Evolutionary conservation across 257 asterid genomes (phyloP), one percentile per base, ranked within the genome.

Genomic region (Sherardia arvensis): DNA sequence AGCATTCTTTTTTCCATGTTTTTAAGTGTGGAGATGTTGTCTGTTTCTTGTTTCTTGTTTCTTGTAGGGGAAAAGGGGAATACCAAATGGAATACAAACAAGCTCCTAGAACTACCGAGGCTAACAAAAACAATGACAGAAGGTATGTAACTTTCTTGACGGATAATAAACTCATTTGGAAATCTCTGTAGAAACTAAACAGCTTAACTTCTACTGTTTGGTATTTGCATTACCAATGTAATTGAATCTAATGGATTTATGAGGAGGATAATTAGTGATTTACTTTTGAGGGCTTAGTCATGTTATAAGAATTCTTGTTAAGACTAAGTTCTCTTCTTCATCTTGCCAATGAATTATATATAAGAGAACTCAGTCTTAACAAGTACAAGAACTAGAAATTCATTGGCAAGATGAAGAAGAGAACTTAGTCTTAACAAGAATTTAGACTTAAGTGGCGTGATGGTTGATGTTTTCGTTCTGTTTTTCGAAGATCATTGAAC

Each of bases 31-130:
- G 23, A 53, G 58, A 4, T 21, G 27, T 28, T 45, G 4, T 21
- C 56, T 54, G 29, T 43, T 23, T 48, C n/a, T n/a, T n/a, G n/a
- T n/a, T n/a, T n/a, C n/a, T n/a, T n/a, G n/a, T n/a, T n/a, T n/a
- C 30, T 69, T 67, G 43, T 83, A 92, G 97, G 91, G 97, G 96
- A 33, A 78, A 80, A 78, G 96, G 95, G 49, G 95, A 89, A 66
- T 78, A 85, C 73, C 84, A 89, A 57, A 82, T 87, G 73, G 97
- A 92, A 34, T 92, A 64, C 36, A 73, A 74, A 23, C 96, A 96
- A 61, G 91, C 97, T 78, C 82, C 97, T 17, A 83, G 96, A 61
- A 76, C 77, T 66, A 84, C 96, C 25, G 97, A 84, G 66, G 95
- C 97, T 9, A 96, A 92, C 69, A 77, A 80, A 65, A 70, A 43